phyloP scores from a whole-genome alignment of 2,329 filamentous ascomycete species.

The Microsporum ferrugineum region DNA sequence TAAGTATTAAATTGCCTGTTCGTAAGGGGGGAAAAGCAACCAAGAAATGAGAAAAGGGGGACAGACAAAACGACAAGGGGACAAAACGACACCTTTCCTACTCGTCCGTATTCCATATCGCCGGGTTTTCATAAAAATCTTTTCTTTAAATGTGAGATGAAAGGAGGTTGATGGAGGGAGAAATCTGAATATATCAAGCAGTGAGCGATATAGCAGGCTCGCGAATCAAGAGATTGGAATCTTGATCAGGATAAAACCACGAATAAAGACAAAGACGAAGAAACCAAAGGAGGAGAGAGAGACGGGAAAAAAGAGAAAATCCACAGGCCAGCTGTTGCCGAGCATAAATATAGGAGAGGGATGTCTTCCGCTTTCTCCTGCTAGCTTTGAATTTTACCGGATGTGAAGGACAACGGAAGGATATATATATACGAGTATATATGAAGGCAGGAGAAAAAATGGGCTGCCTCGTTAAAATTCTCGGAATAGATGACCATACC shows the following conservation, averaged over 20 bases:
- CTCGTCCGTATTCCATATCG: slow-evolving; percentile 1
- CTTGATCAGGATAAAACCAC: not conserved
- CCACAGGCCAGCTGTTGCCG: slow-evolving; percentile 7
- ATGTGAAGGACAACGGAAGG: not conserved
- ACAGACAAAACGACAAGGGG: not conserved
- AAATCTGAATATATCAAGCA: not conserved
- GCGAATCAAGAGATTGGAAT: not conserved
- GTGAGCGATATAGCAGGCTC: not conserved
- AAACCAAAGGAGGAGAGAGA: no score
- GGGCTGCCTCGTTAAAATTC: slow-evolving; percentile 49
- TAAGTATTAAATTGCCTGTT: slow-evolving; percentile 1
- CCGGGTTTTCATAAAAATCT: not conserved
- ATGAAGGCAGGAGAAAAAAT: not conserved
- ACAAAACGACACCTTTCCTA: not conserved
- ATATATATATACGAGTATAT: not conserved
- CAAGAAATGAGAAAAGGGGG: not conserved
- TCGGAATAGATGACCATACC: slow-evolving; percentile 61
- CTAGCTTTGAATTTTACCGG: not conserved
- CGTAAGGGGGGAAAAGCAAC: not conserved
- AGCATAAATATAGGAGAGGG: not conserved
- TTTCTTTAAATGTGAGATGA: not conserved
- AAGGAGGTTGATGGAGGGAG: not conserved
- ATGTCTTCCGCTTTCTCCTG: not conserved
- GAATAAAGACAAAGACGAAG: not conserved
- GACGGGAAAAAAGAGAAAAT: not conserved